Conservation (phyloP, 306 rosid species). For the Prunus davidiana region DNA sequence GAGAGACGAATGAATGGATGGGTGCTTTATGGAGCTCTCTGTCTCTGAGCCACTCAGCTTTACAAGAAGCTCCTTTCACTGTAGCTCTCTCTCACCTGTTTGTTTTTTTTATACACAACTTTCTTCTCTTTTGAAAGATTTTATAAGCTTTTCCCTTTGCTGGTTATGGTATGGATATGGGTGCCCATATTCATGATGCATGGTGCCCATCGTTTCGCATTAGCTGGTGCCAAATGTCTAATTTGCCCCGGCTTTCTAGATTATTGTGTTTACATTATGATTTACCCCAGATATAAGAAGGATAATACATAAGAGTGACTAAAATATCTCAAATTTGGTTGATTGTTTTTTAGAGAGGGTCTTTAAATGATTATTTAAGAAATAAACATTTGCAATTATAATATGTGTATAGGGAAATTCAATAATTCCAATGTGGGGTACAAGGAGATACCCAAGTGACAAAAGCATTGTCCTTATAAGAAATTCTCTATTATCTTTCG, state of each 20-base stretch:
- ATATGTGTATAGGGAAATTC: no score
- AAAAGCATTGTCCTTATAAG: no score
- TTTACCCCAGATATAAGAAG: no score
- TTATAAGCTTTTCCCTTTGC: neutral
- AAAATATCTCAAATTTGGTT: no score
- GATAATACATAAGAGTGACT: no score
- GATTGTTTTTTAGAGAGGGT: no score
- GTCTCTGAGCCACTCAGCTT: neutral
- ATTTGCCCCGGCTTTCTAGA: neutral
- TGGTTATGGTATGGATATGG: neutral
- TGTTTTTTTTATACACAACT: constrained; percentile 4
- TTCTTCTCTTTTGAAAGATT: neutral
- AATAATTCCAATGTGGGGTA: no score
- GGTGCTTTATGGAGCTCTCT: constrained; percentile 7
- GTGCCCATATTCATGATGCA: constrained; percentile 16
- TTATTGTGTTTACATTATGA: neutral
- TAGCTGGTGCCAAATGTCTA: neutral
- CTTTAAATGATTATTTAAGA: no score
- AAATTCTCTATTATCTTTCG: no score
- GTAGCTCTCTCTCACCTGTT: neutral
- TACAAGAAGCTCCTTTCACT: constrained; percentile 15
- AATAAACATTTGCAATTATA: no score
- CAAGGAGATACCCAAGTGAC: no score
- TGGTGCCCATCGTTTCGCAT: constrained; percentile 9
- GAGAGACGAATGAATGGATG: neutral